Base-by-base conservation (phyloP, 1,284 basidiomycete species). In the Papiliotrema laurentii region DNA sequence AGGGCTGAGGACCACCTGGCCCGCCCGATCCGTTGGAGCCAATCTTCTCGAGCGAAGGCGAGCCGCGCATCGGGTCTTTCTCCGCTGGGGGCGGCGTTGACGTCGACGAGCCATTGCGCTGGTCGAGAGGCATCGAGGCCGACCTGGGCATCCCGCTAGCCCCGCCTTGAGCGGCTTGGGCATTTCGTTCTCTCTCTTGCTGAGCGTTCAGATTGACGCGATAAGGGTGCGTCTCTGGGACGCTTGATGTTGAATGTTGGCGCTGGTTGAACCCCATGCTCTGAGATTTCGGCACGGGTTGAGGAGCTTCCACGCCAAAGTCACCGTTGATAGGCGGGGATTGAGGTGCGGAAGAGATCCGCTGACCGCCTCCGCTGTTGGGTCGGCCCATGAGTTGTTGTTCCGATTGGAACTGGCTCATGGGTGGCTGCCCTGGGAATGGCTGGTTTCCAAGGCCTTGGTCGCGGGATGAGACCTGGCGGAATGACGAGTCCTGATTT, bases 361-460 rank as follows among this genome's bases (percentile, higher is more conserved):
- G 31, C 37, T 28, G 26, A 22, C 22, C n/a, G n/a, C n/a, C n/a
- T n/a, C n/a, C n/a, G n/a, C n/a, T n/a, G n/a, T n/a, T n/a, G n/a
- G n/a, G n/a, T n/a, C n/a, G n/a, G n/a, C n/a, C n/a, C n/a, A n/a
- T n/a, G n/a, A n/a, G n/a, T n/a, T n/a, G n/a, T n/a, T n/a, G n/a
- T n/a, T n/a, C n/a, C n/a, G n/a, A n/a, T 18, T 18, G 18, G 22
- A 25, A 63, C n/a, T 27, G 48, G 86, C 3, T 87, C 87, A 1
- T 89, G 86, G 58, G n/a, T n/a, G n/a, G n/a, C n/a, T n/a, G n/a
- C 89, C 87, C 3, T 87, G 87, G 4, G 87, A 87, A 40, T 88
- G 85, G 63, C 87, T 87, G 2, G 87, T 31, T 31, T 31, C 30
- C 10, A 31, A 10, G 30, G 16, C 30, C 30, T n/a, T n/a, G n/a